These are phyloP conservation scores for Lagenidium giganteum DNA, from an alignment of 352 stramenopile species.

Conservation along the genomic window DNA sequence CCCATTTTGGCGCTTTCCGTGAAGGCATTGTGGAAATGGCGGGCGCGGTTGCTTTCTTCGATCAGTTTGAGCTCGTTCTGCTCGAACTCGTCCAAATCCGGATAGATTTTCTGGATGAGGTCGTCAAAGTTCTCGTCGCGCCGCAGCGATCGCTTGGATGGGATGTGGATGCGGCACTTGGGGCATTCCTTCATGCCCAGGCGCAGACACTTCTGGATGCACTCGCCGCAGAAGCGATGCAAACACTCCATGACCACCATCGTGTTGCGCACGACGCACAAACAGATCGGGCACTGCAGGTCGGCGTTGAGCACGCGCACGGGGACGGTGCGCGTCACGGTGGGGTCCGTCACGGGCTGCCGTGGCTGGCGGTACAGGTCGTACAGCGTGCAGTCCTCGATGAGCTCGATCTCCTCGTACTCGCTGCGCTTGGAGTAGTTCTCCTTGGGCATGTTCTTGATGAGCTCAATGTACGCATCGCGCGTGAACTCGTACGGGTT, in stretches of 20 bases:
- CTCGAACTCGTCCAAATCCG: slow-evolving; percentile 76
- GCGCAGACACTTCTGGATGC: slow-evolving; percentile 85
- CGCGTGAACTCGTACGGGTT: slow-evolving; percentile 73
- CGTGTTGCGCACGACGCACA: slow-evolving; percentile 82
- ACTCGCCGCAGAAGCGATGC: slow-evolving; percentile 88
- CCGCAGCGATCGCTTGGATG: slow-evolving; percentile 78
- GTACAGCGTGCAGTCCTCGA: slow-evolving; percentile 87
- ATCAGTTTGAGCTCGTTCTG: slow-evolving; percentile 79
- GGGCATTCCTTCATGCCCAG: slow-evolving; percentile 86
- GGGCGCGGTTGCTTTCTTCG: slow-evolving; percentile 64
- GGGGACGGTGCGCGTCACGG: slow-evolving; percentile 50
- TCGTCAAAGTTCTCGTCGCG: slow-evolving; percentile 83
- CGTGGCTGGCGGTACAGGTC: slow-evolving; percentile 86
- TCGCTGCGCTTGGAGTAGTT: slow-evolving; percentile 62
- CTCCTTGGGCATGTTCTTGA: slow-evolving; percentile 29
- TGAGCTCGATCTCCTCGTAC: slow-evolving; percentile 83
- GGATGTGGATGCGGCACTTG: slow-evolving; percentile 87
- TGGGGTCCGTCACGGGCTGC: slow-evolving; percentile 44
- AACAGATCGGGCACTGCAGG: slow-evolving; percentile 85
- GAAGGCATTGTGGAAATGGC: slow-evolving; percentile 81
- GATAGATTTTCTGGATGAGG: slow-evolving; percentile 83
- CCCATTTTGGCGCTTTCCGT: slow-evolving; percentile 72
- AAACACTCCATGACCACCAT: slow-evolving; percentile 90
- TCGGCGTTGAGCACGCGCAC: slow-evolving; percentile 74
- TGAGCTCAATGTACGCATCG: slow-evolving; percentile 58